phyloP scores from a whole-genome alignment of 2,329 filamentous ascomycete species.

The Fusarium clavum region DNA sequence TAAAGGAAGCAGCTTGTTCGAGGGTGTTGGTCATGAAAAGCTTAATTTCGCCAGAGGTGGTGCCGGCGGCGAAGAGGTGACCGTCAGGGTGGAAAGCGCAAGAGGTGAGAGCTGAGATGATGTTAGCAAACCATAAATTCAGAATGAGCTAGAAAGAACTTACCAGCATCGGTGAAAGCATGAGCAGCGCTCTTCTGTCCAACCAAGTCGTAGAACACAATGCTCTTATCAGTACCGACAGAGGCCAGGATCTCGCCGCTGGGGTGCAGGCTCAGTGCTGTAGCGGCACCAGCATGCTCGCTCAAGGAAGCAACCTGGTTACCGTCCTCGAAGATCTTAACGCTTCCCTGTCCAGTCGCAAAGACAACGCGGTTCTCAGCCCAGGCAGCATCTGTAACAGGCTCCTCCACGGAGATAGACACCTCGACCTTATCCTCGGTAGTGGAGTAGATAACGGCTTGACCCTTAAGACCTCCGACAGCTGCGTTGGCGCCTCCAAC shows the following conservation, averaged over 20 bases:
- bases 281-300: conserved; percentile 86
- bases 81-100: conserved; percentile 95
- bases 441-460: conserved; percentile 80
- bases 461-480: conserved; percentile 79
- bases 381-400: conserved; percentile 75
- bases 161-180: conserved; percentile 83
- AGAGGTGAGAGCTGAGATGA: conserved; percentile 72
- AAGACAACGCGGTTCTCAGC: conserved; percentile 76
- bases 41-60: conserved; percentile 82
- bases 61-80: conserved; percentile 89
- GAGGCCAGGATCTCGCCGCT: conserved; percentile 86
- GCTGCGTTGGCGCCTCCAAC: conserved; percentile 73
- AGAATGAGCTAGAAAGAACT: conserved; percentile 51
- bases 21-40: conserved; percentile 89
- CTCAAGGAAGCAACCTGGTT: conserved; percentile 75
- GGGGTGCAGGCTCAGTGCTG: conserved; percentile 83
- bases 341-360: conserved; percentile 77
- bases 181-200: conserved; percentile 77
- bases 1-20: conserved; percentile 79
- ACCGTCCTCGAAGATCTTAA: conserved; percentile 84
- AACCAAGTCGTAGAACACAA: conserved; percentile 86
- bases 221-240: conserved; percentile 90
- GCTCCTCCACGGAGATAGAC: conserved; percentile 72
- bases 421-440: conserved; percentile 75
- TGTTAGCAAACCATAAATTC: conserved; percentile 8